Conservation (phyloP, 495 filamentous ascomycete genomes). For the Coniosporium apollinis region DNA sequence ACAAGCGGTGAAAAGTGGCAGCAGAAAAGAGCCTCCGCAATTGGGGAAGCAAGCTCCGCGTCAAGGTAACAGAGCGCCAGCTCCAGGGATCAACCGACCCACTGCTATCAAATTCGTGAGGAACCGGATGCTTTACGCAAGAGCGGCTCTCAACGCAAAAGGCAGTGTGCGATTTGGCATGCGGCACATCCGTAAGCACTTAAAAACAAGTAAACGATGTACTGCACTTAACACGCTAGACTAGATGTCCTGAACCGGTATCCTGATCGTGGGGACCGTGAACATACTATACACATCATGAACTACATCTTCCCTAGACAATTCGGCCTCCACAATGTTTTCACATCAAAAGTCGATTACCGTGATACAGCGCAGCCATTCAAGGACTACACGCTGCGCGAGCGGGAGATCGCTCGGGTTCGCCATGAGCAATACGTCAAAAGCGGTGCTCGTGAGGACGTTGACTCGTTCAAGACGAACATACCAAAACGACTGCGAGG, state of each 20-base stretch:
- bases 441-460: not conserved
- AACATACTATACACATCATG: constrained; percentile 54
- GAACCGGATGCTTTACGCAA: constrained; percentile 74
- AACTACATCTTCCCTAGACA: constrained; percentile 90
- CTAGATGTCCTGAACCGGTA: constrained; percentile 76
- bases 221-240: constrained; percentile 1
- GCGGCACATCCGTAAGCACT: constrained; percentile 54
- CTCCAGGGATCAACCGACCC: constrained; percentile 4
- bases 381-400: constrained; percentile 69
- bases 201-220: not conserved
- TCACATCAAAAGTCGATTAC: constrained; percentile 47
- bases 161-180: constrained; percentile 57
- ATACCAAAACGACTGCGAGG: constrained; percentile 69
- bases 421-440: constrained; percentile 4
- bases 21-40: not conserved
- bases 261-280: constrained; percentile 28
- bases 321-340: constrained; percentile 83
- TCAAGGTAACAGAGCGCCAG: not conserved
- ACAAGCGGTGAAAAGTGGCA: not conserved
- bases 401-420: constrained; percentile 53
- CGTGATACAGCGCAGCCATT: constrained; percentile 50
- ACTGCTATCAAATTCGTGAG: constrained; percentile 53
- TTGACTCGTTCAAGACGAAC: constrained; percentile 3
- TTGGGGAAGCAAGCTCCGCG: no score
- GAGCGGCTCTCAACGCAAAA: constrained; percentile 46